These are phyloP conservation scores for Stachybotrys chlorohalonatus DNA, from an alignment of 2,329 filamentous ascomycete genomes.

Conservation along the genomic window DNA sequence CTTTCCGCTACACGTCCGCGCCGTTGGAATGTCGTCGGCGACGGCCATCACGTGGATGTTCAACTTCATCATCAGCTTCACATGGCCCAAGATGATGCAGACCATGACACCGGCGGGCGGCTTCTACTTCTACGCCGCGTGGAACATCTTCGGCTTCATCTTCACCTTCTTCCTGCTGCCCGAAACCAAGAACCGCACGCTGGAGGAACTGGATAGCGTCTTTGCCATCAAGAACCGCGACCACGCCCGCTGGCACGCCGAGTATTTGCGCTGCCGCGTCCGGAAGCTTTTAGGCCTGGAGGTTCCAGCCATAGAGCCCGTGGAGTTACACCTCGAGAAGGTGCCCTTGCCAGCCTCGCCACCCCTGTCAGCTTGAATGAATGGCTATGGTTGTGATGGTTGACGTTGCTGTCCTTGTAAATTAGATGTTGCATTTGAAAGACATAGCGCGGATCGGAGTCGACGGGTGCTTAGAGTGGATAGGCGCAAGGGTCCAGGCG, in stretches of 20 bases:
- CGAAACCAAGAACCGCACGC: constrained; percentile 39
- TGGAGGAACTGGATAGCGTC: constrained; percentile 41
- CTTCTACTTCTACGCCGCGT: constrained; percentile 35
- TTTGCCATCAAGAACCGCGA: constrained; percentile 32
- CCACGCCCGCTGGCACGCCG: constrained; percentile 28
- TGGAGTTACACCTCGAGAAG: not conserved
- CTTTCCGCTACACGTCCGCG: constrained; percentile 25
- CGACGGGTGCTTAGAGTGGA: too few relatives aligned
- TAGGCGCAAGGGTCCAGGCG: too few relatives aligned
- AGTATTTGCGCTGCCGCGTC: constrained; percentile 4
- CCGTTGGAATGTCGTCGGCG: constrained; percentile 27
- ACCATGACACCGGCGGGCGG: constrained; percentile 16
- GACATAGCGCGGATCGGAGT: too few relatives aligned
- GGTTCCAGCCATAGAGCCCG: too few relatives aligned
- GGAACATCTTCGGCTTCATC: constrained; percentile 34
- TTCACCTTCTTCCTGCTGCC: constrained; percentile 41
- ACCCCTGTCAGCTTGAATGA: not conserved
- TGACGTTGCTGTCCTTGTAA: too few relatives aligned
- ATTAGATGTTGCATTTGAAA: too few relatives aligned
- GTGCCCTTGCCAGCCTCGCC: not conserved
- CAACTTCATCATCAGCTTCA: constrained; percentile 22
- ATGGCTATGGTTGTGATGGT: not conserved
- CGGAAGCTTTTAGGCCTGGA: too few relatives aligned
- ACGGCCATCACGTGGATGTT: constrained; percentile 25
- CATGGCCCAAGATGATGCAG: constrained; percentile 19